Evolutionary conservation across 192 early-diverging fungal species (phyloP).

Genomic region (Diversispora eburnea): DNA sequence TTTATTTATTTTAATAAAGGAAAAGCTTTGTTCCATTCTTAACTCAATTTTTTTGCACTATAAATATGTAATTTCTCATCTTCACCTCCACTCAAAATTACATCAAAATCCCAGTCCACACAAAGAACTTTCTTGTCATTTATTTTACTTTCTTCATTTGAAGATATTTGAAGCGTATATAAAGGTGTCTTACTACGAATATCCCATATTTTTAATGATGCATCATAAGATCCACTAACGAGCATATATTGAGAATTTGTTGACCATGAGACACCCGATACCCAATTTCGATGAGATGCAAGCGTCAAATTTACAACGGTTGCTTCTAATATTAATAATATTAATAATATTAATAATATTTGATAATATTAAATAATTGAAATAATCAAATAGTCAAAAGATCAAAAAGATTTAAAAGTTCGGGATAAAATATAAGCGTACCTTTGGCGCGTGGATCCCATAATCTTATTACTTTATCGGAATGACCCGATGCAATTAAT

Average conservation of each 20-base stretch:
- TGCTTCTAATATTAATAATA: constrained; percentile 48
- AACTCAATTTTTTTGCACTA: constrained; percentile 32
- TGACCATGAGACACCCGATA: constrained; percentile 82
- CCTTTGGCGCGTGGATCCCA: constrained; percentile 86
- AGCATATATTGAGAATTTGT: constrained; percentile 69
- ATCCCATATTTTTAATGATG: constrained; percentile 89
- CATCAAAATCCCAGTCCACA: constrained; percentile 65
- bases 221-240: constrained; percentile 83
- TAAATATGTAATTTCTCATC: constrained; percentile 63
- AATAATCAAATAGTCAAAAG: too few relatives aligned
- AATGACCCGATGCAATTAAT: constrained; percentile 85
- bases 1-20: too few relatives aligned
- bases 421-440: constrained; percentile 22
- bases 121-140: constrained; percentile 62
- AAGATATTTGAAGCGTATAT: constrained; percentile 59
- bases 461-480: constrained; percentile 75
- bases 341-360: not conserved
- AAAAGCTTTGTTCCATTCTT: too few relatives aligned
- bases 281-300: constrained; percentile 78
- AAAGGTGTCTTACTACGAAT: constrained; percentile 81
- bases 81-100: constrained; percentile 74
- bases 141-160: constrained; percentile 32
- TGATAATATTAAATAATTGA: too few relatives aligned
- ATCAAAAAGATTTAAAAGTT: too few relatives aligned
- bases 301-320: constrained; percentile 75